These are phyloP conservation scores for Lactarius hatsudake DNA, from an alignment of 768 basidiomycete species.

Conservation along the genomic window DNA sequence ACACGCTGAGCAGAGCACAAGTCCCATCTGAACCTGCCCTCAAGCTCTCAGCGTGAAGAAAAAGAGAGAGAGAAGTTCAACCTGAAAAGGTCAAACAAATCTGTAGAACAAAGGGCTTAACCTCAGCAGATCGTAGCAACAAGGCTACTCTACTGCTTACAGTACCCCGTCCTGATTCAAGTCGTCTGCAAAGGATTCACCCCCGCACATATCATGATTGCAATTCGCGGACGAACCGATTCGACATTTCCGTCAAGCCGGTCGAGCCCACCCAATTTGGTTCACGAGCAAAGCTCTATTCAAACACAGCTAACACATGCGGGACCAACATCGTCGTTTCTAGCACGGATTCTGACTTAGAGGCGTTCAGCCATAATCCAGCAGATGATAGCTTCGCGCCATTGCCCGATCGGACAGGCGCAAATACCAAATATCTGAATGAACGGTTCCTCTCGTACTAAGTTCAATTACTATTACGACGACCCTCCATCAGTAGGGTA, in stretches of 20 bases:
- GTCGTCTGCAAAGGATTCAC: constrained; percentile 79
- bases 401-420: constrained; percentile 75
- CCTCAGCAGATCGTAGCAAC: constrained; percentile 76
- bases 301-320: constrained; percentile 59
- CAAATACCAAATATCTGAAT: constrained; percentile 84
- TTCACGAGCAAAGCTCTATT: constrained; percentile 71
- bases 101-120: constrained; percentile 68
- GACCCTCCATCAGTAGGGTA: constrained; percentile 79
- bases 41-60: constrained; percentile 36
- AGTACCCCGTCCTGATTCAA: constrained; percentile 73
- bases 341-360: constrained; percentile 81
- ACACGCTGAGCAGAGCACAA: constrained; percentile 4
- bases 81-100: constrained; percentile 52
- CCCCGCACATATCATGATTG: constrained; percentile 65
- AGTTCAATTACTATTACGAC: constrained; percentile 75
- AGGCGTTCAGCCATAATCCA: constrained; percentile 85
- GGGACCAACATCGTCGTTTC: constrained; percentile 70
- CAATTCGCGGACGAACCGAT: constrained; percentile 52
- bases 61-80: constrained; percentile 41
- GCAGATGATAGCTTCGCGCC: constrained; percentile 78
- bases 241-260: constrained; percentile 52
- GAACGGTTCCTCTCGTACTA: constrained; percentile 82
- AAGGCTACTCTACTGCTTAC: constrained; percentile 78
- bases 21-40: constrained; percentile 40
- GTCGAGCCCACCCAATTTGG: constrained; percentile 57